Evolutionary conservation across 2,329 filamentous ascomycete species (phyloP), one percentile per base, ranked within the genome.

Genomic region (Claviceps africana): DNA sequence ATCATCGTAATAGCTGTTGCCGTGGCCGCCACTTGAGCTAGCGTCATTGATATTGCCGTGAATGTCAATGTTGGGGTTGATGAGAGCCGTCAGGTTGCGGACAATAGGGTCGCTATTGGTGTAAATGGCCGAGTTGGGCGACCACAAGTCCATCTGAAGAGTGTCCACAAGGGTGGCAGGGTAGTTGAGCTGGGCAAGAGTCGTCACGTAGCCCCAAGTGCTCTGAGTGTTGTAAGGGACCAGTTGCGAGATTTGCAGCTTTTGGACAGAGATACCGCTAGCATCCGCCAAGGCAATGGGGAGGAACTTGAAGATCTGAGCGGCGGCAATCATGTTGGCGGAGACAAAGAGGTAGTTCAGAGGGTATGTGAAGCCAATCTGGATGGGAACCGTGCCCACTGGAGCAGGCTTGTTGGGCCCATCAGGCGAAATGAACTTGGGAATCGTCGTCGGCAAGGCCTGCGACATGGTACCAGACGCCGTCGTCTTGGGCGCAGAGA

Each of bases 321-420:
- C 81, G 5, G 88, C 85, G 19, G 89, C 86, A 57, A 83, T 75
- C 15, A 81, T 74, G 56, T 85, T 81, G 22, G 72, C 73, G 11
- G 85, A 82, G 30, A 97, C 86, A 63, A 94, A 95, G 9, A 78
- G 71, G 67, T 93, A 98, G 70, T 94, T 91, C 59, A 95, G 76
- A 1, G 79, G 78, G 62, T 82, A 85, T 50, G 80, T 72, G 76
- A 97, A 96, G 35, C 86, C 93, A 56, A 97, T 77, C 64, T 95
- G 88, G 59, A 95, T 83, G 59, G 86, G 69, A 4, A 79, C 81
- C 1, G 79, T 81, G 58, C 86, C 85, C 3, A 74, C 68, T 0
- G 87, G 85, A 19, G 74, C 66, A 4, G 70, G 54, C 10, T 65
- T 59, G 21, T 74, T 72, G 48, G 77, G 74, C 52, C 77, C 74